Evolutionary conservation across 352 stramenopile species (phyloP).

Genomic region (Globisporangium spiculum): DNA sequence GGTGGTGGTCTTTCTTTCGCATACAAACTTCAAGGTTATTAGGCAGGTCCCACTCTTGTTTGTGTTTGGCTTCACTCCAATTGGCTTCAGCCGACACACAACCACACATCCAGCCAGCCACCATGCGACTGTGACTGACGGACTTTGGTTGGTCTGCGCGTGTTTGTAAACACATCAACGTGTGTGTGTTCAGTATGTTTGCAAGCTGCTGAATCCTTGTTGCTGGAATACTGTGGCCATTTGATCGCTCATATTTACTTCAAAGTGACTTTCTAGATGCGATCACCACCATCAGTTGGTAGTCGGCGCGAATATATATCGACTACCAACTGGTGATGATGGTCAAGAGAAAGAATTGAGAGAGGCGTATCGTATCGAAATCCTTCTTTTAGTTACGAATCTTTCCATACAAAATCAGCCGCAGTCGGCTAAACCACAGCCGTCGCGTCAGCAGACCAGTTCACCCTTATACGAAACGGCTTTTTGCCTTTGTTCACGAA

Average conservation of each 20-base stretch:
- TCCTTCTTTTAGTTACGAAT: no score
- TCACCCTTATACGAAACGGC: not conserved
- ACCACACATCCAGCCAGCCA: not conserved
- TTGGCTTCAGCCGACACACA: no score
- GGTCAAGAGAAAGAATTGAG: not conserved
- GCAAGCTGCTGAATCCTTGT: no score
- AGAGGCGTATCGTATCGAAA: no score
- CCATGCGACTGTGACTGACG: not conserved
- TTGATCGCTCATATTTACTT: not conserved
- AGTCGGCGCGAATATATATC: not conserved
- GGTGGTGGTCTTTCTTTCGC: not conserved
- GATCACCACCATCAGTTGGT: no score
- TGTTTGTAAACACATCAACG: not conserved
- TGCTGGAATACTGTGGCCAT: no score
- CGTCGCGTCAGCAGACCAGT: conserved; percentile 9
- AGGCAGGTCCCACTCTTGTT: not conserved
- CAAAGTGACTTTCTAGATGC: not conserved
- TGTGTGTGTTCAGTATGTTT: no score
- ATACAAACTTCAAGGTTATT: not conserved
- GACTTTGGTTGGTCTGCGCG: not conserved
- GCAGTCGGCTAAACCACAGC: not conserved
- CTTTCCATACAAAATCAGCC: not conserved
- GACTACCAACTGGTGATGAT: no score
- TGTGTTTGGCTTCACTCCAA: not conserved
- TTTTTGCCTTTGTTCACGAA: not conserved